These are phyloP conservation scores for Solanum appendiculatum DNA, from an alignment of 257 asterid species.

Conservation along the genomic window DNA sequence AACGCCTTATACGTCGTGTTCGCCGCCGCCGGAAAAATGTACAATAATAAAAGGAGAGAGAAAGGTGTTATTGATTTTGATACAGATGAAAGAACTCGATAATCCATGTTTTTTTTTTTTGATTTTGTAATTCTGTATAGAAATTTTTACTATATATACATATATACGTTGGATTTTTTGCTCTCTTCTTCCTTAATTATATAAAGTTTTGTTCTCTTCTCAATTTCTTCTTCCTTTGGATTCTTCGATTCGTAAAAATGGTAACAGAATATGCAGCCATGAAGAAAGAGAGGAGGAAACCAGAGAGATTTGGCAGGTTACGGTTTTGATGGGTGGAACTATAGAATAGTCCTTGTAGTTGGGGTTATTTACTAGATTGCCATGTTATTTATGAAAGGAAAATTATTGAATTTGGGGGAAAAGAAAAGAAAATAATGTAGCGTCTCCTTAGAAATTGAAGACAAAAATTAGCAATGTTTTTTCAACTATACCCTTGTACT, in stretches of 20 bases:
- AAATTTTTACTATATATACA: background rate
- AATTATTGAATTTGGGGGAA: no score
- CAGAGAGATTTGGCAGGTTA: background rate
- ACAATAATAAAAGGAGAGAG: conserved; percentile 7
- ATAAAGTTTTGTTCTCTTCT: background rate
- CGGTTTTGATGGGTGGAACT: background rate
- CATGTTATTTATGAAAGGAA: background rate
- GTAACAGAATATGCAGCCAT: background rate
- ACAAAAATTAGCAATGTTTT: no score
- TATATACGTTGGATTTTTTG: background rate
- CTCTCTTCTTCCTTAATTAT: background rate
- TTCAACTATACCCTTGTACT: no score
- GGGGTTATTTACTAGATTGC: background rate
- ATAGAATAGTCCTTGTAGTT: background rate
- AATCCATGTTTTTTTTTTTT: background rate
- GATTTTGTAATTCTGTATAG: background rate
- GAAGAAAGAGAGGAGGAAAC: background rate
- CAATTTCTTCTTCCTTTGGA: background rate
- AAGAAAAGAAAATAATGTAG: no score
- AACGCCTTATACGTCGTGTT: conserved; percentile 15
- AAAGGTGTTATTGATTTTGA: conserved; percentile 5
- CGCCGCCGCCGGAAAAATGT: conserved; percentile 1
- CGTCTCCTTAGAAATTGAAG: no score
- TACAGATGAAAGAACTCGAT: conserved; percentile 1
- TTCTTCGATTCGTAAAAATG: background rate